These are phyloP conservation scores for Leucocoprinus leucothites DNA, from an alignment of 768 basidiomycete genomes.

Conservation along the genomic window DNA sequence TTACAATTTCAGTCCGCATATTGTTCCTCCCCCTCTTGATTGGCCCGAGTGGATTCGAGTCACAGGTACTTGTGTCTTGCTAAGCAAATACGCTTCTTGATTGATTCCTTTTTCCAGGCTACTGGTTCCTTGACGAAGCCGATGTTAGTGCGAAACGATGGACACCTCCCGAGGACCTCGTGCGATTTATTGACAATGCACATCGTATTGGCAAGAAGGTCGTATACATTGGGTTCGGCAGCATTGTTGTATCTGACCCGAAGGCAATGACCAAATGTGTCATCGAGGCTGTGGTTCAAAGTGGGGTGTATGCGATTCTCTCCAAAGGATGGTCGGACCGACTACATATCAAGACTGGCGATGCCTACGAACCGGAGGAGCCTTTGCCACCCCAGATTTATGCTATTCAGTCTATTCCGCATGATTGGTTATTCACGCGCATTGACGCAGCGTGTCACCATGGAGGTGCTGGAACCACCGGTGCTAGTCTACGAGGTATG, in stretches of 20 bases:
- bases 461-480: slow-evolving; percentile 95
- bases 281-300: slow-evolving; percentile 80
- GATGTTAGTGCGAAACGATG: slow-evolving; percentile 89
- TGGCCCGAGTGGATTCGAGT: slow-evolving; percentile 99
- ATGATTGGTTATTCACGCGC: slow-evolving; percentile 92
- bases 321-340: slow-evolving; percentile 99
- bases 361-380: slow-evolving; percentile 61
- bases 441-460: slow-evolving; percentile 99
- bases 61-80: slow-evolving; percentile 51
- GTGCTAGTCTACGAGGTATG: slow-evolving; percentile 87
- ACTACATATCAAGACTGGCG: slow-evolving; percentile 60
- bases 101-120: slow-evolving; percentile 49
- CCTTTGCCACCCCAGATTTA: slow-evolving; percentile 79
- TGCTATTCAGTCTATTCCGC: slow-evolving; percentile 81
- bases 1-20: slow-evolving; percentile 92
- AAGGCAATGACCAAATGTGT: slow-evolving; percentile 89
- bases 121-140: slow-evolving; percentile 96
- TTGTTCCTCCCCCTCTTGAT: slow-evolving; percentile 92
- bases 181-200: slow-evolving; percentile 81
- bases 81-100: neutral
- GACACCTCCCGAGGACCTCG: slow-evolving; percentile 77
- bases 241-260: slow-evolving; percentile 95
- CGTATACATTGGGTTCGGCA: slow-evolving; percentile 97
- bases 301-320: slow-evolving; percentile 88
- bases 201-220: slow-evolving; percentile 78